phyloP scores from a whole-genome alignment of 2,329 filamentous ascomycete genomes.

The Emmonsiellopsis sp. region DNA sequence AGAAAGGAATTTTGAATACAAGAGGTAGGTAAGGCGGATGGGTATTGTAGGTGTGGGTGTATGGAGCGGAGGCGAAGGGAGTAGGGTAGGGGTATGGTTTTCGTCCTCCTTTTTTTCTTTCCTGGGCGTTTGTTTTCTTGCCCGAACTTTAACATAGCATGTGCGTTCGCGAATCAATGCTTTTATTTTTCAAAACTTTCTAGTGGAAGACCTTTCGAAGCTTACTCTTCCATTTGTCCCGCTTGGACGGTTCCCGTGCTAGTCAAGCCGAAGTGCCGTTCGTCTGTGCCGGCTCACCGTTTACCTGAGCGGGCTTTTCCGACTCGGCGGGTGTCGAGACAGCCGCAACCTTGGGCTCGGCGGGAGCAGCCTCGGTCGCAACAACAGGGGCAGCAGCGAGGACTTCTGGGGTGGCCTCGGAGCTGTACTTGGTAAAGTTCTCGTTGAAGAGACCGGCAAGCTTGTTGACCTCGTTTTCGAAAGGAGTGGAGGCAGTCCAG shows the following conservation, averaged over 20 bases:
- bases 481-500: conserved; percentile 78
- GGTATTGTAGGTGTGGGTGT: no score
- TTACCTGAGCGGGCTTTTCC: conserved; percentile 1
- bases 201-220: not conserved
- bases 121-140: no score
- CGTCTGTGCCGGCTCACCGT: not conserved
- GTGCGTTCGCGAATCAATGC: no score
- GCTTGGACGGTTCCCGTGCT: conserved; percentile 2
- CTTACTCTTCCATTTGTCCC: not conserved
- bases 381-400: conserved; percentile 45
- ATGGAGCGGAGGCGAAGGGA: no score
- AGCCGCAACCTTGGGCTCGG: not conserved
- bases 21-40: no score
- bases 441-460: conserved; percentile 82
- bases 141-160: no score
- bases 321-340: not conserved
- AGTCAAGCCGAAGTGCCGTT: conserved; percentile 7
- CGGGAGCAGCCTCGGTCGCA: not conserved
- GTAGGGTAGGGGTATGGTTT: no score
- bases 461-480: conserved; percentile 82
- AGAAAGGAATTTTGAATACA: no score
- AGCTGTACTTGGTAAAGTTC: conserved; percentile 95
- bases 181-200: no score
- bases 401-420: conserved; percentile 71
- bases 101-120: no score